Evolutionary conservation across 1,284 basidiomycete genomes (phyloP).

Genomic region (Mycosarcoma maydis): DNA sequence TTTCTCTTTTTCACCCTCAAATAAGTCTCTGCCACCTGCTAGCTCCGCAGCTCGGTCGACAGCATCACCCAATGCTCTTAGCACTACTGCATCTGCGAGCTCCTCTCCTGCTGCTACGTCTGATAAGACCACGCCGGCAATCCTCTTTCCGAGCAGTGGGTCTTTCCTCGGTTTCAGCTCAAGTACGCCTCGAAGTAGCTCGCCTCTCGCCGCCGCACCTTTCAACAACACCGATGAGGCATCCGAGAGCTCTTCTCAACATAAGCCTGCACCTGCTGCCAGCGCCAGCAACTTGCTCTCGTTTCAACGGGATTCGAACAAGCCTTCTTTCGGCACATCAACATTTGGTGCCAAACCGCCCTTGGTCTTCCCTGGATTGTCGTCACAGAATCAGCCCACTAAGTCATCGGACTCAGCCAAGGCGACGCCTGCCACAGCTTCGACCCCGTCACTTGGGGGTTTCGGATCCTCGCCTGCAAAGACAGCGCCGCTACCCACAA

Average conservation of each 20-base stretch:
- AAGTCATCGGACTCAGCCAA: constrained; percentile 7
- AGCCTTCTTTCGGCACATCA: constrained; percentile 11
- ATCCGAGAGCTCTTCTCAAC: constrained; percentile 25
- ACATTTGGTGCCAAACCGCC: constrained; percentile 14
- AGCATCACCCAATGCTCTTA: background rate
- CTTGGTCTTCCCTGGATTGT: constrained; percentile 16
- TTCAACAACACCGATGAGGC: constrained; percentile 43
- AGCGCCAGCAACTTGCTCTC: constrained; percentile 22
- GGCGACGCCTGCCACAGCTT: constrained; percentile 1
- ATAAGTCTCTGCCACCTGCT: constrained; percentile 7
- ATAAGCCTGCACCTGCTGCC: constrained; percentile 11
- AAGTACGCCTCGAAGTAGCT: constrained; percentile 49
- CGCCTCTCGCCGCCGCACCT: constrained; percentile 47
- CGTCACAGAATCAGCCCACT: constrained; percentile 4
- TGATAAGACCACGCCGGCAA: constrained; percentile 7
- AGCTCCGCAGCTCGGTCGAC: background rate
- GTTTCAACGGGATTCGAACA: constrained; percentile 20
- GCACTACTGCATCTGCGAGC: constrained; percentile 1
- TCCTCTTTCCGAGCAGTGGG: constrained; percentile 2
- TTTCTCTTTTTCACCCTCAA: constrained; percentile 28
- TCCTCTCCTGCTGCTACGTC: constrained; percentile 6
- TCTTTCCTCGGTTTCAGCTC: constrained; percentile 47
- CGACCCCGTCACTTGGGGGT: constrained; percentile 9
- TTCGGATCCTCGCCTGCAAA: constrained; percentile 14
- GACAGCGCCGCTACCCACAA: background rate